Evolutionary conservation across 2,329 filamentous ascomycete species (phyloP), one percentile per base, ranked within the genome.

Genomic region (Colletotrichum sp.): DNA sequence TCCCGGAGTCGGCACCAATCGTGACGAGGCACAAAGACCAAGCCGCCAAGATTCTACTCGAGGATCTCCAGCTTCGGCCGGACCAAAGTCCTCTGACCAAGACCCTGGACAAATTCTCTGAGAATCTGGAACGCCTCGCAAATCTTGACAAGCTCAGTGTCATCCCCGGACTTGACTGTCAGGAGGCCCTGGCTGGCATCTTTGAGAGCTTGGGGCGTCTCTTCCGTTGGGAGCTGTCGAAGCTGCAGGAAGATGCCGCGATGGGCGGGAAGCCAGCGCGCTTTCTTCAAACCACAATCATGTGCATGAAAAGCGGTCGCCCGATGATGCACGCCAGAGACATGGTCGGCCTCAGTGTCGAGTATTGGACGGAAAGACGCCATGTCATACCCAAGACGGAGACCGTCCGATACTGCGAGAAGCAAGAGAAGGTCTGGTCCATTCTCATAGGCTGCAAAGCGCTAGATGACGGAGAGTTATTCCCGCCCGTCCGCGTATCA

Each of bases 101-200:
- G 80, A 92, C 89, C 10, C 86, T 97, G 32, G 92, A 94, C 76
- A 87, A 87, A 15, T 97, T 97, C 80, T 91, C 93, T 1, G 87
- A 87, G 36, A 96, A 96, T 81, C 87, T 98, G 44, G 92, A 94
- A 80, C 90, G 91, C 44, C 86, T 97, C 39, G 92, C 94, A 5
- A 89, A 85, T 7, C 85, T 96, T 71, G 95, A 97, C 82, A 93
- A 92, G 79, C 88, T 96, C 69, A 95, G 94, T 83, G 89, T 92
- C 26, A 87, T 90, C 34, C 92, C 92, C 2, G 90, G 90, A 7
- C 88, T 96, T 9, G 95, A 95, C 79, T 95, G 95, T 82, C 94
- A 95, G 81, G 94, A 95, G 81, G 95, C 95, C 1, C 88, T 96
- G 60, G 92, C 91, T 6, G 94, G 94, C 5, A 88, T 98, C 7